Percentiles rank a stretch among this genome's conserved stretches.
Conservation (phyloP, 352 stramenopile species). For the Phytopythium boreale region DNA sequence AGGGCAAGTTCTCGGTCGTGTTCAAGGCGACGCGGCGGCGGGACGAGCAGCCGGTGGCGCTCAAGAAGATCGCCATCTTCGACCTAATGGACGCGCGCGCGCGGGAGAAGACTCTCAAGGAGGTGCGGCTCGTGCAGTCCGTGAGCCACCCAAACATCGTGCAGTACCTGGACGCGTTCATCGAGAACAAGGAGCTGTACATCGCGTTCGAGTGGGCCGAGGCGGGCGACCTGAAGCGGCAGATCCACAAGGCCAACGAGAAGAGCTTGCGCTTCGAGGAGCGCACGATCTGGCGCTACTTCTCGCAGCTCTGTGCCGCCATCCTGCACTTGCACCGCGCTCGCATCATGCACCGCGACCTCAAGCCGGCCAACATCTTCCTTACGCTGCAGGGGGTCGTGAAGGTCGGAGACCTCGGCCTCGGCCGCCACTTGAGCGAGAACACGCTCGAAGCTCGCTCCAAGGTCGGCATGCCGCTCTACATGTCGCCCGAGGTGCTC, state of each 20-base stretch:
- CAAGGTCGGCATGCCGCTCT: slow-evolving; percentile 93
- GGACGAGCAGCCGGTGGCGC: slow-evolving; percentile 76
- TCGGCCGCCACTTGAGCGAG: slow-evolving; percentile 76
- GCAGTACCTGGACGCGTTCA: slow-evolving; percentile 90
- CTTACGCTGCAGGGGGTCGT: slow-evolving; percentile 88
- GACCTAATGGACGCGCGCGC: slow-evolving; percentile 89
- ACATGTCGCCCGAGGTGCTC: slow-evolving; percentile 95
- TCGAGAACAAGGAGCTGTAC: slow-evolving; percentile 88
- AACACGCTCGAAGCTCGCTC: slow-evolving; percentile 82
- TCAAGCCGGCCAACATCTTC: slow-evolving; percentile 95
- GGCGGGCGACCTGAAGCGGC: slow-evolving; percentile 91
- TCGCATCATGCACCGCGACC: slow-evolving; percentile 93
- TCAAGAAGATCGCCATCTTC: slow-evolving; percentile 94
- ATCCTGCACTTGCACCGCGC: slow-evolving; percentile 85
- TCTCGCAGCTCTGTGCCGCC: slow-evolving; percentile 84
- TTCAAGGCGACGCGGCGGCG: slow-evolving; percentile 76
- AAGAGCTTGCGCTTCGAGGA: slow-evolving; percentile 86
- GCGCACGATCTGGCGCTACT: slow-evolving; percentile 93
- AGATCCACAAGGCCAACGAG: slow-evolving; percentile 90
- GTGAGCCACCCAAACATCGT: slow-evolving; percentile 91
- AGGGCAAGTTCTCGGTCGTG: slow-evolving; percentile 93
- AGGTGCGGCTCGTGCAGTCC: slow-evolving; percentile 88
- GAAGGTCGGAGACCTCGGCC: slow-evolving; percentile 86
- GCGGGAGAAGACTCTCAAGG: slow-evolving; percentile 90
- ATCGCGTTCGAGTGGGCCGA: slow-evolving; percentile 95